Evolutionary conservation across 2,329 filamentous ascomycete species (phyloP), one percentile per base, ranked within the genome.

Genomic region (Fusarium virguliforme): DNA sequence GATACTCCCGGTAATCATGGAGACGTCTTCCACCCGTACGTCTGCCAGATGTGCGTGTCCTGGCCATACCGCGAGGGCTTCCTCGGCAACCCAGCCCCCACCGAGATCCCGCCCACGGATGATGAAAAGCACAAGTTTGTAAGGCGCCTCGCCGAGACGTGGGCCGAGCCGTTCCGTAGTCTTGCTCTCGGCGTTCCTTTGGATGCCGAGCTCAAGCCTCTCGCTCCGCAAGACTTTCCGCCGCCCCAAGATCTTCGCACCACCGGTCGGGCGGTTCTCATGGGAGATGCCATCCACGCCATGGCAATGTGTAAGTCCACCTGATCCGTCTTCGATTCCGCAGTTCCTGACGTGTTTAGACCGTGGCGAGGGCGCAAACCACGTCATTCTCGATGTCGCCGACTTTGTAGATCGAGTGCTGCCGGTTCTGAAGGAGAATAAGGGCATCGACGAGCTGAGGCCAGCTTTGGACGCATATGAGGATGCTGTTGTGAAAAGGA

Each of bases 231-330:
- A 32, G 87, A 89, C 74, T 86, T 85, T 78, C 76, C 82, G 2
- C 85, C 84, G 2, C 78, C 80, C 1, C 73, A 69, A 4, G 77
- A 75, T 1, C 62, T 82, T 6, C 82, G 80, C 48, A 78, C 80
- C 1, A 78, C 75, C 7, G 84, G 84, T 0, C 79, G 81, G 2
- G 83, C 82, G 0, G 81, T 85, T 0, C 69, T 89, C 2, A 80
- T 87, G 63, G 87, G 88, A 0, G 88, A 90, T 75, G 84, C 87
- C 0, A 80, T 88, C 4, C 87, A 90, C 74, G 82, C 85, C 0
- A 89, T 89, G 87, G 84, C 85, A 0, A 89, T 89, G 87, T 89
- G 86, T 89, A 82, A 77, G 86, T 77, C 13, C 4, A 3, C 2
- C 0, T 0, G 4, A 5, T 8, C 13, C 4, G 3, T 13, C 8